Evolutionary conservation across 2,329 filamentous ascomycete genomes (phyloP).

Genomic region (Exophiala mesophila): DNA sequence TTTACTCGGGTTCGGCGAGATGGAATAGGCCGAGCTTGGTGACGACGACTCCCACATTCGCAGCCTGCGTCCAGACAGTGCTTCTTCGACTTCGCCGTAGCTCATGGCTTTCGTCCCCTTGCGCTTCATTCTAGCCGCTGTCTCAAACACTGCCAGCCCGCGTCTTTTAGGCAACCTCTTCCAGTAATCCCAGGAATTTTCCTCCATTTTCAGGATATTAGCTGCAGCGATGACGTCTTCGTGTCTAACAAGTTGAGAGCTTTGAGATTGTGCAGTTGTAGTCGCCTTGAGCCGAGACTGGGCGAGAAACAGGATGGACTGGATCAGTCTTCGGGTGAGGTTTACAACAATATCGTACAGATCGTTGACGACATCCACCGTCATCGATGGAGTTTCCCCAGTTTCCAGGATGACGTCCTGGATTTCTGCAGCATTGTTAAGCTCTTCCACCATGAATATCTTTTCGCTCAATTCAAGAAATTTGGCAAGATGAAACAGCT

Average conservation of each 20-base stretch:
- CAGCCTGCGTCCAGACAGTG: constrained; percentile 14
- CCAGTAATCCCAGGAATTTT: constrained; percentile 48
- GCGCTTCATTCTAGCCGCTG: constrained; percentile 4
- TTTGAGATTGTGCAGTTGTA: constrained; percentile 30
- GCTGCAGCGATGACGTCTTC: constrained; percentile 53
- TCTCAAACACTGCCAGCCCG: constrained; percentile 38
- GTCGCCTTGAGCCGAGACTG: constrained; percentile 60
- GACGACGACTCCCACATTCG: constrained; percentile 7
- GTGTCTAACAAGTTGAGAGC: constrained; percentile 35
- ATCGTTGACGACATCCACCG: constrained; percentile 69
- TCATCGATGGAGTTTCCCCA: constrained; percentile 60
- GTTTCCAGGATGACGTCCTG: constrained; percentile 58
- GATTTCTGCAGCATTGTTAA: constrained; percentile 55
- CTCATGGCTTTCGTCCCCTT: constrained; percentile 6
- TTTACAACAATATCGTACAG: constrained; percentile 65
- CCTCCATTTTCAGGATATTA: constrained; percentile 47
- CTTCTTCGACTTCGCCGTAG: constrained; percentile 26
- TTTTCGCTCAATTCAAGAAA: constrained; percentile 62
- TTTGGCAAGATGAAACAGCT: constrained; percentile 53
- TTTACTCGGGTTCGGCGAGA: not conserved
- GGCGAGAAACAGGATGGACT: constrained; percentile 65
- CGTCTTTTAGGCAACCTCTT: constrained; percentile 48
- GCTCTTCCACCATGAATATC: constrained; percentile 68
- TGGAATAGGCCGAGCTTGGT: not conserved
- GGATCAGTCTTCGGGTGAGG: constrained; percentile 65